Evolutionary conservation across 2,329 filamentous ascomycete species (phyloP), one percentile per base, ranked within the genome.

Genomic region (Zasmidium citrigriseum): DNA sequence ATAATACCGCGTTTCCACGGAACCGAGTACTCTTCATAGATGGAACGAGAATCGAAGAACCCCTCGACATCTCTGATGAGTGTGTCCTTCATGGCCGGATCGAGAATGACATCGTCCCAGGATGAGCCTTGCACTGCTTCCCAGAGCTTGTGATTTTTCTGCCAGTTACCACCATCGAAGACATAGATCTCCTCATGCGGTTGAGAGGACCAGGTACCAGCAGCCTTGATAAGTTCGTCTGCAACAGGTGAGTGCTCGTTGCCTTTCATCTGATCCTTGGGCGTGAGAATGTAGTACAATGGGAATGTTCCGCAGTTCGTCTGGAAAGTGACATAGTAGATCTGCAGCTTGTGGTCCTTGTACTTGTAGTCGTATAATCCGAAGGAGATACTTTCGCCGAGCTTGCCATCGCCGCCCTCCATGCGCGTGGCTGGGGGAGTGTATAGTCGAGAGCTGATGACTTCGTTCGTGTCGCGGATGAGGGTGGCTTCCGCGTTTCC

Each of bases 1-100:
- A 65, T 63, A 14, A 80, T 66, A n/a, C 78, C 78, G 20, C 78
- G 71, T 58, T 79, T 80, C 78, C 78, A 80, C 0, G 78, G 77
- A 5, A 80, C 78, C 1, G 74, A 72, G 27, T 78, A 75, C n/a
- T 76, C 69, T n/a, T 72, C 65, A 64, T 80, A 80, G 3, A 76
- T 62, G 1, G 71, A 67, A 45, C 68, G 64, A 27, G 64, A 68
- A 53, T 73, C 68, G 65, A 76, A 78, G 67, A 80, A 80, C 3
- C 73, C 75, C 41, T 72, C 68, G 7, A 73, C 70, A 25, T 72
- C 67, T 18, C 58, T 52, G n/a, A 73, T 72, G 12, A 80, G 67
- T 14, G 75, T 76, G 41, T 74, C 72, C 64, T 80, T 79, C 71
- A 77, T 73, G 22, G 69, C 68, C 16, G 74, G 70, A 56, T 80